Evolutionary conservation across 352 stramenopile species (phyloP).

Genomic region (Peronospora tabacina): DNA sequence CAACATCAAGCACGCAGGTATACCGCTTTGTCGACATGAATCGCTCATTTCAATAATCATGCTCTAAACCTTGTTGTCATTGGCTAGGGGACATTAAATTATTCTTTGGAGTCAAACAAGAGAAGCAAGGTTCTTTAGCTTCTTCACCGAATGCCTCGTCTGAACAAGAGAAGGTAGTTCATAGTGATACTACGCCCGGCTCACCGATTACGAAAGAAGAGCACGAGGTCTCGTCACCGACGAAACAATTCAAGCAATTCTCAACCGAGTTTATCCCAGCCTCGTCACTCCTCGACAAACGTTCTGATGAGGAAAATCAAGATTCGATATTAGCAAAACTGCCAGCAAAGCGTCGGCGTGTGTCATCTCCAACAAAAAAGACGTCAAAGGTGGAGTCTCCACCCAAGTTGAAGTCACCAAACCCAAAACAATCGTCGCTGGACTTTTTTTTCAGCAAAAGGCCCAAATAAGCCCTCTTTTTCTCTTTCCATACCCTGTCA

Average conservation of each 20-base stretch:
- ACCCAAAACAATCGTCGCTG: slow-evolving; percentile 40
- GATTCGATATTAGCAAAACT: not conserved
- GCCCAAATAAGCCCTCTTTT: slow-evolving; percentile 23
- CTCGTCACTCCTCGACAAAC: slow-evolving; percentile 44
- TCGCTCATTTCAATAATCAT: not conserved
- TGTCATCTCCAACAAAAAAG: slow-evolving; percentile 19
- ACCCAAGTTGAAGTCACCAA: slow-evolving; percentile 21
- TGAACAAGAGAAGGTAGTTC: slow-evolving; percentile 5
- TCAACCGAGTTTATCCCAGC: slow-evolving; percentile 33
- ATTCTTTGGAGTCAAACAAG: slow-evolving; percentile 48
- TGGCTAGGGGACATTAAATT: slow-evolving; percentile 52
- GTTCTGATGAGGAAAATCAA: slow-evolving; percentile 4
- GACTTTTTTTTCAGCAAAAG: slow-evolving; percentile 41
- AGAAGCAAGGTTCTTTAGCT: slow-evolving; percentile 21
- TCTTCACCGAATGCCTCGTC: not conserved
- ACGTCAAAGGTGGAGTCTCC: slow-evolving; percentile 5
- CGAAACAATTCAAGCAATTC: slow-evolving; percentile 20
- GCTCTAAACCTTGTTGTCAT: not conserved
- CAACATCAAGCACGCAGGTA: slow-evolving; percentile 69
- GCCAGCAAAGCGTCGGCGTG: slow-evolving; percentile 17
- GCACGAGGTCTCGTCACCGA: slow-evolving; percentile 2
- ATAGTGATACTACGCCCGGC: not conserved
- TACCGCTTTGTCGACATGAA: not conserved
- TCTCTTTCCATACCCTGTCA: slow-evolving; percentile 5
- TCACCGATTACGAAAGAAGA: slow-evolving; percentile 17